These are phyloP conservation scores for Alternaria sp. DNA, from an alignment of 2,329 filamentous ascomycete genomes.

Conservation along the genomic window DNA sequence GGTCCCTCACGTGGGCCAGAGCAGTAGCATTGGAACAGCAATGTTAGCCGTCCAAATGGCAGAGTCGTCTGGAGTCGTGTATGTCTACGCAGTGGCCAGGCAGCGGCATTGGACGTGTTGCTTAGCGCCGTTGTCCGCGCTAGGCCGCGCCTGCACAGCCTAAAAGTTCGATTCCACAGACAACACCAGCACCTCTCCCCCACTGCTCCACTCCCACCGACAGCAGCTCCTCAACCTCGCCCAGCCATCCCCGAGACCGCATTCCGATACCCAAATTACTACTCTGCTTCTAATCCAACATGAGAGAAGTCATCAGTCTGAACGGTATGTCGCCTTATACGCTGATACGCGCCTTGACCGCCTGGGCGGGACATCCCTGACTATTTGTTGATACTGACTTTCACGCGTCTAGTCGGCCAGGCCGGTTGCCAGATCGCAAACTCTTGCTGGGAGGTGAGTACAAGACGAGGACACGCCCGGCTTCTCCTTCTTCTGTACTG, in stretches of 20 bases:
- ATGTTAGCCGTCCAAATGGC: background rate
- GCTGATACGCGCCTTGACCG: slow-evolving; percentile 55
- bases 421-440: slow-evolving; percentile 99
- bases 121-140: slow-evolving; percentile 21
- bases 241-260: slow-evolving; percentile 28
- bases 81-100: slow-evolving; percentile 11
- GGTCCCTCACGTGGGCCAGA: slow-evolving; percentile 26
- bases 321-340: slow-evolving; percentile 75
- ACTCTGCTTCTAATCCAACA: slow-evolving; percentile 62
- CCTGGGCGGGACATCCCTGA: slow-evolving; percentile 37
- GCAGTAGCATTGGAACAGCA: slow-evolving; percentile 12
- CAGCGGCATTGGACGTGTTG: slow-evolving; percentile 15
- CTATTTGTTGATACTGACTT: slow-evolving; percentile 61
- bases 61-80: background rate
- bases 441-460: slow-evolving; percentile 99
- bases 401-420: slow-evolving; percentile 84
- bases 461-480: slow-evolving; percentile 22
- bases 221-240: slow-evolving; percentile 32
- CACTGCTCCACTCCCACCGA: slow-evolving; percentile 25
- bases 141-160: slow-evolving; percentile 11
- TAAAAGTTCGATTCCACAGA: slow-evolving; percentile 27
- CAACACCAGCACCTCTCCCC: slow-evolving; percentile 34
- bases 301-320: slow-evolving; percentile 99
- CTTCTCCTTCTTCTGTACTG: slow-evolving; percentile 6
- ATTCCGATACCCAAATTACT: slow-evolving; percentile 46